Evolutionary conservation across 2,329 filamentous ascomycete species (phyloP).

Genomic region (Colletotrichum lini): DNA sequence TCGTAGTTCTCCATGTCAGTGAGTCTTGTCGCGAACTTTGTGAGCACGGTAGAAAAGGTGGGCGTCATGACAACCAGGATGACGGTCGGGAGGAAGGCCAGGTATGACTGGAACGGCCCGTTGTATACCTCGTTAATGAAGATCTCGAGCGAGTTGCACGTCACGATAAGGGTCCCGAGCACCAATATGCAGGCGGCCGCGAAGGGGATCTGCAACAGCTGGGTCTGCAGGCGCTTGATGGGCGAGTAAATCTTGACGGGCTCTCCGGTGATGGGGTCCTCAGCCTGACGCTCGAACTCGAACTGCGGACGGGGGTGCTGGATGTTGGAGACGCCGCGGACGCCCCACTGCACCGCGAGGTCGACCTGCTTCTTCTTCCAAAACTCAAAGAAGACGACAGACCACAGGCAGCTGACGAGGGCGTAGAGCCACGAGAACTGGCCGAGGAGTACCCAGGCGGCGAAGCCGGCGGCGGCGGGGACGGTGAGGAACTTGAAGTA

Average conservation of each 20-base stretch:
- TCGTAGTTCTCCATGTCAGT: slow-evolving; percentile 94
- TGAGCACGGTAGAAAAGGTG: slow-evolving; percentile 82
- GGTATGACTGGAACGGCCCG: slow-evolving; percentile 86
- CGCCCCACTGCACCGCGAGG: slow-evolving; percentile 88
- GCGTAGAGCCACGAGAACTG: slow-evolving; percentile 88
- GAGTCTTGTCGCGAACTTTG: slow-evolving; percentile 80
- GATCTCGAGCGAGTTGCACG: slow-evolving; percentile 92
- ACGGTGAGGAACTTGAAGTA: slow-evolving; percentile 91
- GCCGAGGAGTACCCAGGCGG: slow-evolving; percentile 85
- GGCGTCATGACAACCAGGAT: slow-evolving; percentile 88
- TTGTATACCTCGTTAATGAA: slow-evolving; percentile 96
- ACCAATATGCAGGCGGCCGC: slow-evolving; percentile 79
- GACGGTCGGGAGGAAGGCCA: slow-evolving; percentile 91
- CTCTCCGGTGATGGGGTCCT: slow-evolving; percentile 88
- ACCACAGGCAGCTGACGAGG: slow-evolving; percentile 85
- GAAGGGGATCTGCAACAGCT: slow-evolving; percentile 88
- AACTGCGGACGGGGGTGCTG: slow-evolving; percentile 85
- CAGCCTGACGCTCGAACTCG: slow-evolving; percentile 80
- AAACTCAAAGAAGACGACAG: slow-evolving; percentile 90
- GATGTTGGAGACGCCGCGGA: slow-evolving; percentile 85
- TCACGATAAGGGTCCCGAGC: slow-evolving; percentile 86
- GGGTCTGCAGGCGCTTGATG: slow-evolving; percentile 80
- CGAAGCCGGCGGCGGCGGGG: slow-evolving; percentile 82
- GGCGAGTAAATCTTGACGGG: slow-evolving; percentile 81
- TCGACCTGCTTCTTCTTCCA: slow-evolving; percentile 96